Conservation (phyloP, 495 filamentous ascomycete species). For the Tuber microsphaerosporum region DNA sequence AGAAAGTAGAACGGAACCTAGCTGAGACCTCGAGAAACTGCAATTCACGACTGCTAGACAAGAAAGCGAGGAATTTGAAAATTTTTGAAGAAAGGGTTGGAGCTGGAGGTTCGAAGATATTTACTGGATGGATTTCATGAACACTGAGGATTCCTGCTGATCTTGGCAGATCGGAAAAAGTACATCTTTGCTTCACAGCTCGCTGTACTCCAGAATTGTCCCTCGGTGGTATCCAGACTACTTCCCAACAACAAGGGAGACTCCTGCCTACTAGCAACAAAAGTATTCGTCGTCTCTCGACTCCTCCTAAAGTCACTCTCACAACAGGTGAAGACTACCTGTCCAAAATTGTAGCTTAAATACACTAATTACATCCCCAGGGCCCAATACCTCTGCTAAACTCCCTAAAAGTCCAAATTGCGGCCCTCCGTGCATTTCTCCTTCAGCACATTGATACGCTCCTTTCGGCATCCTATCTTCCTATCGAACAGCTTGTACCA, state of each 20-base stretch:
- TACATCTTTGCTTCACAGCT: conserved; percentile 57
- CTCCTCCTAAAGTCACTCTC: conserved; percentile 61
- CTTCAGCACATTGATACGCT: conserved; percentile 60
- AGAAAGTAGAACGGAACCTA: conserved; percentile 62
- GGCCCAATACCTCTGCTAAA: conserved; percentile 51
- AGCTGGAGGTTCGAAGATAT: conserved; percentile 46
- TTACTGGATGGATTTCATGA: conserved; percentile 41
- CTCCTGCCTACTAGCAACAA: conserved; percentile 62
- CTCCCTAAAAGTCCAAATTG: conserved; percentile 56
- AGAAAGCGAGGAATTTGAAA: conserved; percentile 57
- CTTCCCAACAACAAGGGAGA: conserved; percentile 52
- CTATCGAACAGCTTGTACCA: conserved; percentile 55
- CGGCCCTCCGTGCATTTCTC: conserved; percentile 55
- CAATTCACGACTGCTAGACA: conserved; percentile 63
- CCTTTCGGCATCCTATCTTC: conserved; percentile 46
- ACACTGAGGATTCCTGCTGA: conserved; percentile 39
- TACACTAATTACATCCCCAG: conserved; percentile 18
- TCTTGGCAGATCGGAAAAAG: conserved; percentile 47
- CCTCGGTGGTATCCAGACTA: conserved; percentile 51
- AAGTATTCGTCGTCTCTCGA: conserved; percentile 71
- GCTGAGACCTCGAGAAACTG: conserved; percentile 68
- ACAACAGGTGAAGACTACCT: conserved; percentile 45
- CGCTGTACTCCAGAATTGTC: conserved; percentile 56
- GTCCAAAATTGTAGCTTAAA: conserved; percentile 36
- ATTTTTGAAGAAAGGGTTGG: conserved; percentile 51